Evolutionary conservation across 2,329 filamentous ascomycete species (phyloP).

Genomic region (Claviceps sp.): DNA sequence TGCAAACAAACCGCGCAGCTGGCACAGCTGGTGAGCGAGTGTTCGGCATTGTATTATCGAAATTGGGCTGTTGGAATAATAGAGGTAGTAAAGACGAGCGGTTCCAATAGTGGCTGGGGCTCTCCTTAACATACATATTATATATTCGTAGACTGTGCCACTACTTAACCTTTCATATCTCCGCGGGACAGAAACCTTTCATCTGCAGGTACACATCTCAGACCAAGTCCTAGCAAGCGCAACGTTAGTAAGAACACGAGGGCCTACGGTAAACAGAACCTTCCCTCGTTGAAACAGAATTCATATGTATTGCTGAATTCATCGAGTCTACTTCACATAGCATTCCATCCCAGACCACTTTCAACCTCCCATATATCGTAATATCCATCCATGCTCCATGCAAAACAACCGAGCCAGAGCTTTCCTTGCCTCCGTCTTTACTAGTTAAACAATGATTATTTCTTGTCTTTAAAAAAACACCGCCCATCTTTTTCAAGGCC

Average conservation of each 20-base stretch:
- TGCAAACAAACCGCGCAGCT: slow-evolving; percentile 8
- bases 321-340: slow-evolving; percentile 19
- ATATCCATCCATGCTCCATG: slow-evolving; percentile 10
- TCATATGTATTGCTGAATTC: not conserved
- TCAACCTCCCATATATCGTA: slow-evolving; percentile 8
- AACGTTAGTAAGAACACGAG: too few species aligned
- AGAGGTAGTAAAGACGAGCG: too few species aligned
- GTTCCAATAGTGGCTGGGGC: too few species aligned
- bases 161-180: too few species aligned
- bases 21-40: slow-evolving; percentile 1
- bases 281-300: not conserved
- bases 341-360: slow-evolving; percentile 5
- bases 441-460: not conserved
- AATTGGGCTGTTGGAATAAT: too few species aligned
- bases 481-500: not conserved
- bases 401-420: slow-evolving; percentile 14
- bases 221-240: too few species aligned
- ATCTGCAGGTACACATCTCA: too few species aligned
- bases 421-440: not conserved
- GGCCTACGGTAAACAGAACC: too few species aligned
- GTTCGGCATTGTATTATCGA: too few species aligned
- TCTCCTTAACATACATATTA: too few species aligned
- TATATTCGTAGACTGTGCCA: too few species aligned
- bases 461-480: slow-evolving; percentile 2
- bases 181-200: too few species aligned